phyloP scores from a whole-genome alignment of 345 rosid species.

The Murraya koenigii region DNA sequence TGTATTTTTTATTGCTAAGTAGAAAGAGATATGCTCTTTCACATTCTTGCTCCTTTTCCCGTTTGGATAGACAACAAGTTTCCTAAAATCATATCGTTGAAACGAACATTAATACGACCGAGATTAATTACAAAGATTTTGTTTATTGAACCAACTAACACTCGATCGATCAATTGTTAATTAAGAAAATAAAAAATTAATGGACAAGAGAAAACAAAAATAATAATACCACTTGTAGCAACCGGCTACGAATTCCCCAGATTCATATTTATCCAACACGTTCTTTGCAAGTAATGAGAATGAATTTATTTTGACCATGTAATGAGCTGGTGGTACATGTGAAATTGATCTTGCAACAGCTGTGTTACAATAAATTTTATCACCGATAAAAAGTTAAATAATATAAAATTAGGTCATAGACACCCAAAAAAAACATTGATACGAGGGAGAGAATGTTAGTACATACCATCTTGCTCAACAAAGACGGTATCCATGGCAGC shows the following conservation, averaged over 20 bases:
- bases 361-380: background rate
- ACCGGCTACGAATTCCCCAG: conserved; percentile 61
- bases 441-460: too few species aligned
- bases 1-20: conserved; percentile 45
- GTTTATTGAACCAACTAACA: too few species aligned
- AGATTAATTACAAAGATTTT: too few species aligned
- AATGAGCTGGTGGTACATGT: background rate
- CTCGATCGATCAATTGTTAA: too few species aligned
- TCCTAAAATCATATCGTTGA: conserved; percentile 39
- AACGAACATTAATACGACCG: background rate
- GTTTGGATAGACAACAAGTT: conserved; percentile 54
- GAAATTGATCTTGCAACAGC: background rate
- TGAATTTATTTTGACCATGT: too few species aligned
- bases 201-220: background rate
- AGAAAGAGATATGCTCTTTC: conserved; percentile 49
- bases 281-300: conserved; percentile 34
- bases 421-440: too few species aligned
- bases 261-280: conserved; percentile 53
- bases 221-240: conserved; percentile 67
- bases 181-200: too few species aligned
- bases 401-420: too few species aligned
- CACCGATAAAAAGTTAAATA: background rate
- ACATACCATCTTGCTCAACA: too few species aligned
- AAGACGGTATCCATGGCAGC: too few species aligned
- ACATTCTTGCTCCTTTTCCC: conserved; percentile 63